Base-by-base conservation (phyloP, 495 filamentous ascomycete genomes). In the Lasiosphaeriaceae sp. region DNA sequence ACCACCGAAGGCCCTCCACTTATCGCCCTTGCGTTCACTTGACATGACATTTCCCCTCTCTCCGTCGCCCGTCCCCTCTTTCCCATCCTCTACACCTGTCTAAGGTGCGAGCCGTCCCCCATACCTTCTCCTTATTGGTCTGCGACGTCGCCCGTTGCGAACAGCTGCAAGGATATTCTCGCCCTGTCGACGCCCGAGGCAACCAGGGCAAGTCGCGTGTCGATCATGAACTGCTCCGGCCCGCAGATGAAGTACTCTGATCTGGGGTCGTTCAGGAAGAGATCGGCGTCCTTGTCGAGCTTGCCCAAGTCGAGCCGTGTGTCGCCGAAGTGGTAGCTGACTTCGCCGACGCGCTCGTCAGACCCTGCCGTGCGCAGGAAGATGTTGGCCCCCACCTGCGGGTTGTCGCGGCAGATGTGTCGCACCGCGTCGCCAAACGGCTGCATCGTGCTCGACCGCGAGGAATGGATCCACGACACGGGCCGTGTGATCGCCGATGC, bases 211-310 rank as follows among this genome's bases (percentile, higher is more conserved):
- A 65, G 57, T 56, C 80, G 63, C 24, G 79, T 73, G 20, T 80
- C 80, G 3, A 72, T 66, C 88, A 90, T 92, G 74, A 90, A 90
- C 6, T 59, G 51, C 39, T 74, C 76, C 0, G 87, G 87, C 1
- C 87, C 88, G 54, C 87, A 90, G 43, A 89, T 66, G 61, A 80
- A 90, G 60, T 89, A 91, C 64, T 83, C 74, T 0, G 87, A 74
- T 45, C 60, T 62, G 2, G 65, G 23, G 60, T 85, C 66, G 22
- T 71, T 71, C 4, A 86, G 64, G 59, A 77, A 83, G 50, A 90
- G 66, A 45, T 80, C 73, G 24, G 80, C 74, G 37, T 79, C 68
- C 3, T 55, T 29, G 59, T 83, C 76, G 26, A 88, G 56, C 67
- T 77, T 76, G 44, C 59, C 60, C 16, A 88, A 62, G 50, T 83